A percentile compares a stretch with the other conserved stretches of the same genome.
Evolutionary conservation across 345 rosid genomes (phyloP).

Genomic region (Pelargonium nanum): DNA sequence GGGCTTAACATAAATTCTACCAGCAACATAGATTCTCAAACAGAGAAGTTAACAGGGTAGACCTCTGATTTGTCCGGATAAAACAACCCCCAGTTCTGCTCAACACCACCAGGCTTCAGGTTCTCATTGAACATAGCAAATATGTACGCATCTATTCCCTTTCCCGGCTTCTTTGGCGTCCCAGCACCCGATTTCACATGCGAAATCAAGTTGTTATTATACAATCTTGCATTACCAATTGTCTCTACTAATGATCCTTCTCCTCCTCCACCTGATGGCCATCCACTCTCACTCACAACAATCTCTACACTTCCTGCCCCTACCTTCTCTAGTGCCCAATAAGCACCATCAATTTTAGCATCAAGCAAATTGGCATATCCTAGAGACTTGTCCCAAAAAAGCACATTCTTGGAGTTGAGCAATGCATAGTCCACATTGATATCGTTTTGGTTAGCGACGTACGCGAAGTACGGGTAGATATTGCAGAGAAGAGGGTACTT

Average conservation of each 20-base stretch:
- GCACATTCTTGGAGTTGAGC: neutral
- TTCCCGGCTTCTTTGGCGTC: conserved; percentile 26
- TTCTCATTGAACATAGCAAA: conserved; percentile 37
- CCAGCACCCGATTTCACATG: conserved; percentile 23
- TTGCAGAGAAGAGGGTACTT: conserved; percentile 7
- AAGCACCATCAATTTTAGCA: neutral
- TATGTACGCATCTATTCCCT: conserved; percentile 20
- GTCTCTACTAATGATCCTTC: neutral
- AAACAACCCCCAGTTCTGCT: conserved; percentile 23
- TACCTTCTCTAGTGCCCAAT: conserved; percentile 21
- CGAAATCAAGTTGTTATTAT: conserved; percentile 24
- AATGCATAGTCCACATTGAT: conserved; percentile 6
- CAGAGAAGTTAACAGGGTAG: conserved; percentile 16
- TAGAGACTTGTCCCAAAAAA: neutral
- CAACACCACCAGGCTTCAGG: conserved; percentile 6
- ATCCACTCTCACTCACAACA: conserved; percentile 33
- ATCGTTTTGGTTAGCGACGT: neutral
- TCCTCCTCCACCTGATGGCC: conserved; percentile 26
- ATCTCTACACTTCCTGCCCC: conserved; percentile 23
- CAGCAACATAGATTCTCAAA: too few species aligned
- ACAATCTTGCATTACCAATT: conserved; percentile 20
- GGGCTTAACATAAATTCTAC: too few species aligned
- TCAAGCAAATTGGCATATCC: neutral
- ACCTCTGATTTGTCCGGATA: conserved; percentile 14
- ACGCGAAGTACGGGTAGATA: conserved; percentile 1